Conservation (phyloP, 257 asterid species). For the Solanum clarkiae region DNA sequence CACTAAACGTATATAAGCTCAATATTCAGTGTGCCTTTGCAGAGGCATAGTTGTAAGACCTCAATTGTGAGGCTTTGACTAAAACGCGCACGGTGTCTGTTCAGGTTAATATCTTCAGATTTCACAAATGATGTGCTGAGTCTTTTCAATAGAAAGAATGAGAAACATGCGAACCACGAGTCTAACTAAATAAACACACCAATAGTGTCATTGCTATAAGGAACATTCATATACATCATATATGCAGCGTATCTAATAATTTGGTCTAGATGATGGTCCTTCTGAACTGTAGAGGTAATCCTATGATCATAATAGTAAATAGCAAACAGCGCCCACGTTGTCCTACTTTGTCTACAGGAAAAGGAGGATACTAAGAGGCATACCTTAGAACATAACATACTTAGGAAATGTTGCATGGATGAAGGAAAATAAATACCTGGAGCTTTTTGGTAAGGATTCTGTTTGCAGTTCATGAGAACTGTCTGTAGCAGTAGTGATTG, state of each 20-base stretch:
- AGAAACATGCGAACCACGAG: not conserved
- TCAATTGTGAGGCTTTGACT: no score
- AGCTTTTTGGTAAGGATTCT: slow-evolving; percentile 17
- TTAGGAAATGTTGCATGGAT: not conserved
- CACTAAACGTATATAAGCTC: not conserved
- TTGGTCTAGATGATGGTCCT: not conserved
- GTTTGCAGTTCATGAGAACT: slow-evolving; percentile 12
- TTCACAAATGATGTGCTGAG: not conserved
- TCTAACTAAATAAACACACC: not conserved
- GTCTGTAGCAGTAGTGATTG: slow-evolving; percentile 4
- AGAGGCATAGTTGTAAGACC: no score
- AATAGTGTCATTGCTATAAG: not conserved
- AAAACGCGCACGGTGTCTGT: no score
- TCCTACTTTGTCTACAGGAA: not conserved
- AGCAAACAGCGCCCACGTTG: not conserved
- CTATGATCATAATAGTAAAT: not conserved
- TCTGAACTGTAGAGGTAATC: not conserved
- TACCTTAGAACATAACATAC: not conserved
- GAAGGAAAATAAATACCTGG: slow-evolving; percentile 17
- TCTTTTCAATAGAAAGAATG: not conserved
- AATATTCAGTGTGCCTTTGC: no score
- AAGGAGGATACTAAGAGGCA: not conserved
- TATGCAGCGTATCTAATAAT: not conserved
- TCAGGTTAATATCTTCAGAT: no score
- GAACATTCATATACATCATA: not conserved